phyloP scores from a whole-genome alignment of 2,329 filamentous ascomycete genomes.

The Exophiala spinifera region DNA sequence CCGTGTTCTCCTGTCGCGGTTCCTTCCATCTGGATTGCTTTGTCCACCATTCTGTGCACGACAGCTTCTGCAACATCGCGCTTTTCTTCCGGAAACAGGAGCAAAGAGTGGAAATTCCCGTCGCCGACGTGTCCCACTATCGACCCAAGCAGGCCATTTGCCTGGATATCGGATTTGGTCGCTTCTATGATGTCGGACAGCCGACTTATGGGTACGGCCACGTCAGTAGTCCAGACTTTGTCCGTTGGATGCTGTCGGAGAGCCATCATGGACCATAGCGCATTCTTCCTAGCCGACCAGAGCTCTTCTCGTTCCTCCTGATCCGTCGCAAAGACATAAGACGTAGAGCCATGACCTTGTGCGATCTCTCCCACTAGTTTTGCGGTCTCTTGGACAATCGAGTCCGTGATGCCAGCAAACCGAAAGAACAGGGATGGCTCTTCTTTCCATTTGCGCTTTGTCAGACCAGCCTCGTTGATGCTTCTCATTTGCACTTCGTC shows the following conservation, averaged over 20 bases:
- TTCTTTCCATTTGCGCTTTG: constrained; percentile 61
- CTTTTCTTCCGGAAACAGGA: constrained; percentile 59
- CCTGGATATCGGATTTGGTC: constrained; percentile 63
- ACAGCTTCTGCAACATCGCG: constrained; percentile 55
- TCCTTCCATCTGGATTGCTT: constrained; percentile 67
- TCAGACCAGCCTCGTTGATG: constrained; percentile 55
- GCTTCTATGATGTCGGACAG: constrained; percentile 70
- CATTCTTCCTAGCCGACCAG: constrained; percentile 73
- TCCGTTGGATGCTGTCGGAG: constrained; percentile 58
- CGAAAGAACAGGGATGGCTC: constrained; percentile 72
- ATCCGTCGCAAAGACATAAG: no score
- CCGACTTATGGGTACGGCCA: constrained; percentile 70
- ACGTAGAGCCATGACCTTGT: constrained; percentile 61
- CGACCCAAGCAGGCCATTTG: constrained; percentile 60
- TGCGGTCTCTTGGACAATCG: constrained; percentile 61
- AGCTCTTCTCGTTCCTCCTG: constrained; percentile 49
- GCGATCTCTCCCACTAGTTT: constrained; percentile 60
- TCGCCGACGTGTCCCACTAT: constrained; percentile 74
- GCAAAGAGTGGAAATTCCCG: constrained; percentile 69
- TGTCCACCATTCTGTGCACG: constrained; percentile 67
- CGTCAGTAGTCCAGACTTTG: constrained; percentile 75
- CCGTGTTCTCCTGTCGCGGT: constrained; percentile 72
- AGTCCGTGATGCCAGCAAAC: constrained; percentile 62
- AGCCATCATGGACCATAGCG: constrained; percentile 69
- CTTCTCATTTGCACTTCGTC: constrained; percentile 86